Conservation (phyloP, 192 early-diverging fungal species). For the Radiomyces spectabilis region DNA sequence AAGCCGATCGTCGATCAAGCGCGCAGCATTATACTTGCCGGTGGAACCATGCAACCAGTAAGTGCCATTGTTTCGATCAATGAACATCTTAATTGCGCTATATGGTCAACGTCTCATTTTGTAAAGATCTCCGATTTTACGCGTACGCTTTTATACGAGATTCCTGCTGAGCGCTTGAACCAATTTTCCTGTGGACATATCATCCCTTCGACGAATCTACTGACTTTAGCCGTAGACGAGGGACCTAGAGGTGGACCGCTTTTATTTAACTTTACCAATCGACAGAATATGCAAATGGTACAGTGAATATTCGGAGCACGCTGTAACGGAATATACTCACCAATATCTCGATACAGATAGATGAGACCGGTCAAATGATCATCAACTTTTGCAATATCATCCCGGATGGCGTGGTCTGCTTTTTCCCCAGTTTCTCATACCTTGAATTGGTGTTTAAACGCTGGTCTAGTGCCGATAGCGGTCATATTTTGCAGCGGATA, state of each 20-base stretch:
- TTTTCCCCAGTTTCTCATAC: conserved; percentile 78
- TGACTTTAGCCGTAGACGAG: conserved; percentile 51
- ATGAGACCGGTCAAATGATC: conserved; percentile 65
- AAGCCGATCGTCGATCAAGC: conserved; percentile 70
- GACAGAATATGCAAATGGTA: conserved; percentile 41
- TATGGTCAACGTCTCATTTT: neutral
- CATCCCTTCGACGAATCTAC: conserved; percentile 68
- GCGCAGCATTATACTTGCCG: conserved; percentile 76
- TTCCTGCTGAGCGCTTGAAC: conserved; percentile 38
- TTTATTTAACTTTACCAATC: conserved; percentile 60
- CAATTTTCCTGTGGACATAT: conserved; percentile 84
- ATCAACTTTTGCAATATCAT: conserved; percentile 65
- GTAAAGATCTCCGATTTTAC: conserved; percentile 34
- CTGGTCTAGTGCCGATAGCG: conserved; percentile 37
- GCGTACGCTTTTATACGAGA: conserved; percentile 44
- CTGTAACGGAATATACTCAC: neutral
- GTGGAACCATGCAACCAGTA: conserved; percentile 91
- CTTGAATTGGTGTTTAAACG: conserved; percentile 51
- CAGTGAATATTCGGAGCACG: no score
- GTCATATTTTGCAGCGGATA: conserved; percentile 41
- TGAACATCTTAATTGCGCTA: neutral
- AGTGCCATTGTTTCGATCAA: conserved; percentile 13
- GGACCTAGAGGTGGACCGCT: conserved; percentile 60
- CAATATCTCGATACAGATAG: conserved; percentile 33
- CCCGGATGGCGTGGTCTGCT: conserved; percentile 81